Evolutionary conservation across 2,329 filamentous ascomycete genomes (phyloP).

Genomic region (Biscogniauxia sp.): DNA sequence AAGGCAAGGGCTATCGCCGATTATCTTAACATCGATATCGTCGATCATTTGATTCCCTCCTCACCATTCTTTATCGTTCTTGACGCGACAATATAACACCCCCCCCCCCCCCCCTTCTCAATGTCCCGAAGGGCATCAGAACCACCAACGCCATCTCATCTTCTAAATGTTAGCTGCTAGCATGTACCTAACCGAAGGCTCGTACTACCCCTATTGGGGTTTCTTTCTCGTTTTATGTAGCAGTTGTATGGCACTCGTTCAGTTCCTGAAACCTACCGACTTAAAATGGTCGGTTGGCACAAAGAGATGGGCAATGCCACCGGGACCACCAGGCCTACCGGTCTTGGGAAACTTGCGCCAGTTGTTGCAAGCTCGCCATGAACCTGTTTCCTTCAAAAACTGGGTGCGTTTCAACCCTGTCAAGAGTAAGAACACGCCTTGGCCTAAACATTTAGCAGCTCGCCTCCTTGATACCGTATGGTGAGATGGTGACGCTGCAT

Average conservation of each 20-base stretch:
- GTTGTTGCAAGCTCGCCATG: conserved; percentile 11
- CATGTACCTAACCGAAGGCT: no score
- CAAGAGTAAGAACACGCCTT: not conserved
- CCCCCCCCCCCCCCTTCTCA: no score
- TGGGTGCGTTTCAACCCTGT: conserved; percentile 5
- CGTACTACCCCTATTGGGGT: no score
- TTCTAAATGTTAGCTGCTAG: no score
- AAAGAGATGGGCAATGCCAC: conserved; percentile 12
- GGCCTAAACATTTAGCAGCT: not conserved
- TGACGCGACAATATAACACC: no score
- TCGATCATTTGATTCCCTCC: no score
- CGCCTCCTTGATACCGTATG: conserved; percentile 10
- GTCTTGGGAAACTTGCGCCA: conserved; percentile 14
- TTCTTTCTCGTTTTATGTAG: not conserved
- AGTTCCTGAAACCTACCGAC: conserved; percentile 1
- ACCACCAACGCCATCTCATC: no score
- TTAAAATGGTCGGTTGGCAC: conserved; percentile 3
- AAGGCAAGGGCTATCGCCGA: no score
- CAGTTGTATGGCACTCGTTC: not conserved
- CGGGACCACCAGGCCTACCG: conserved; percentile 10
- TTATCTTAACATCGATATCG: no score
- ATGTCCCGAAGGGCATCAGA: no score
- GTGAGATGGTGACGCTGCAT: conserved; percentile 21
- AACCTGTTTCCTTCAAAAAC: conserved; percentile 4
- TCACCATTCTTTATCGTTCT: no score